Evolutionary conservation across 73 alveolate species (phyloP), one percentile per base, ranked within the genome.

Genomic region (Blepharisma stoltei): DNA sequence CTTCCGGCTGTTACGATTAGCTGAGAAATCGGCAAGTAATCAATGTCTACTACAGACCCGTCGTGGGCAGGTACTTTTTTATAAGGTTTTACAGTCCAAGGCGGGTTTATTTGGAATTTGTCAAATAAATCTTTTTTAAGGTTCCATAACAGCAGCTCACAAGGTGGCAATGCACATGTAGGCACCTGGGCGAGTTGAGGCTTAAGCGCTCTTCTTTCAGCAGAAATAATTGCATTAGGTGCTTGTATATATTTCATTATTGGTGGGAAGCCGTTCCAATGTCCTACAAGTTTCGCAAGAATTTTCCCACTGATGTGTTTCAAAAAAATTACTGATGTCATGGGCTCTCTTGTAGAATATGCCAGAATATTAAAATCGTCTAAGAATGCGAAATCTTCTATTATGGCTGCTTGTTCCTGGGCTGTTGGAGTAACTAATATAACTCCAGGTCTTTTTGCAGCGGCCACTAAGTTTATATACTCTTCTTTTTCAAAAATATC

Each of bases 111-210:
- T 37, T 48, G 47, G 65, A 80, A 85, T n/a, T 80, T 77, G 37
- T 85, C 86, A 55, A 85, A 60, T 82, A 85, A 70, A 47, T 85
- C 92, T 81, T 70, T 70, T 66, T 85, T 60, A 9, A 85, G 45
- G 49, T 85, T 85, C 92, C 92, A 85, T 6, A 85, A 55, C 47
- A 85, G 27, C 8, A 85, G 54, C 70, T 85, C 88, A 43, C 47
- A 54, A 54, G 76, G 69, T 5, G 65, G 76, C 43, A 27, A 60
- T 14, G 49, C 46, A 14, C 27, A 11, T 9, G 45, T 14, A 8
- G 73, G 73, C 6, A n/a, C 48, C 41, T 32, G 41, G 41, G 41
- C 41, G 18, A 25, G 18, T 9, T 60, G 46, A 14, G 73, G 23
- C 73, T 25, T 60, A 20, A n/a, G 18, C 0, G 14, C 73, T 25